phyloP scores from a whole-genome alignment of 140 eudicot genomes.

The Stevia rebaudiana region DNA sequence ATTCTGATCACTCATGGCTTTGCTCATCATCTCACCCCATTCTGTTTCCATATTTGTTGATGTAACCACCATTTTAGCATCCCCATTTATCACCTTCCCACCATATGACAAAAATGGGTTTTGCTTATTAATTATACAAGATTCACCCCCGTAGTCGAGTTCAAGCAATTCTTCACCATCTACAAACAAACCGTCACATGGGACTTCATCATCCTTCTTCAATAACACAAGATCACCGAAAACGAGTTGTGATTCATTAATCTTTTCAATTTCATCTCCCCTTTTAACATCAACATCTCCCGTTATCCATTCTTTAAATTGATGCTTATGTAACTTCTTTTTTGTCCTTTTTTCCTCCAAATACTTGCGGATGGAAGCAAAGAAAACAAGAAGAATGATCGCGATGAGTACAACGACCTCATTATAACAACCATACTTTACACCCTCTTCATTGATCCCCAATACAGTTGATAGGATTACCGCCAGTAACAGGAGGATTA shows the following conservation, averaged over 20 bases:
- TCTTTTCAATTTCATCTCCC: slow-evolving; percentile 8
- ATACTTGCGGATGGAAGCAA: slow-evolving; percentile 14
- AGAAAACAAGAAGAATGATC: slow-evolving; percentile 17
- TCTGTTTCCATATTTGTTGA: slow-evolving; percentile 8
- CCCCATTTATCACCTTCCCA: slow-evolving; percentile 32
- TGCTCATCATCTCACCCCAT: slow-evolving; percentile 18
- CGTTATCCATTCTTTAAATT: background rate
- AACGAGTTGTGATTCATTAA: slow-evolving; percentile 21
- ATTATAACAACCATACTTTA: slow-evolving; percentile 26
- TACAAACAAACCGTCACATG: slow-evolving; percentile 40
- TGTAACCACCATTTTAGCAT: slow-evolving; percentile 36
- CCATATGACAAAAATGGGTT: slow-evolving; percentile 44
- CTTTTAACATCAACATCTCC: slow-evolving; percentile 17
- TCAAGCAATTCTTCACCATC: slow-evolving; percentile 31
- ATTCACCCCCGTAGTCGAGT: slow-evolving; percentile 21
- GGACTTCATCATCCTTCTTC: slow-evolving; percentile 31
- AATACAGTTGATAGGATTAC: slow-evolving; percentile 20
- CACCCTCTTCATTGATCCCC: slow-evolving; percentile 35
- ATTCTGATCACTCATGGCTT: background rate
- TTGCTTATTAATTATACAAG: slow-evolving; percentile 6
- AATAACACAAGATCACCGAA: slow-evolving; percentile 39
- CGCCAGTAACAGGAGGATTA: slow-evolving; percentile 11
- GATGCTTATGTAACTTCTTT: slow-evolving; percentile 20
- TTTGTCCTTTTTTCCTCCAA: background rate
- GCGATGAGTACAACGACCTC: slow-evolving; percentile 22